Evolutionary conservation across 2,329 filamentous ascomycete species (phyloP).

Genomic region (Verticillium nonalfalfae): DNA sequence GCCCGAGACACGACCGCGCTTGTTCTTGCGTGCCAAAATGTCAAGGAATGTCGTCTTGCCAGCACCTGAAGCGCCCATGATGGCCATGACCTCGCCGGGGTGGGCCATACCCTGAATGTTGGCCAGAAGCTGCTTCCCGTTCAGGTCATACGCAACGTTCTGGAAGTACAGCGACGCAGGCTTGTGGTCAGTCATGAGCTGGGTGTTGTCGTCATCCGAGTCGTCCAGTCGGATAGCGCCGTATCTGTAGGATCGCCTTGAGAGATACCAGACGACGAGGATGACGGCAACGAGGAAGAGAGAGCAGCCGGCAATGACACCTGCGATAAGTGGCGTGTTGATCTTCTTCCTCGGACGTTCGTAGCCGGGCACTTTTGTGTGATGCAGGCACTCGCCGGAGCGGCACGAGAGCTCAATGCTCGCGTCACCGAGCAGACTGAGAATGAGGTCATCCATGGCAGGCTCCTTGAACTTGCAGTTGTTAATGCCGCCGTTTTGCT

Average conservation of each 20-base stretch:
- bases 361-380: conserved; percentile 90
- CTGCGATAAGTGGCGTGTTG: conserved; percentile 93
- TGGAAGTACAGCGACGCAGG: conserved; percentile 85
- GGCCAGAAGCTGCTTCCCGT: conserved; percentile 78
- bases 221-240: conserved; percentile 80
- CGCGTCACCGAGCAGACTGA: conserved; percentile 80
- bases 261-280: conserved; percentile 79
- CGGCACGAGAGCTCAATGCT: conserved; percentile 80
- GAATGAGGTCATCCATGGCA: conserved; percentile 86
- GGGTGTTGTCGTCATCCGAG: conserved; percentile 79
- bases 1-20: conserved; percentile 71
- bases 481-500: conserved; percentile 55
- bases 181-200: conserved; percentile 84
- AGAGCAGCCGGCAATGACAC: conserved; percentile 79
- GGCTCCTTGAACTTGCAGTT: conserved; percentile 84
- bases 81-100: conserved; percentile 91
- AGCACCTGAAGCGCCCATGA: conserved; percentile 97
- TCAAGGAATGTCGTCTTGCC: conserved; percentile 97
- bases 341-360: conserved; percentile 84
- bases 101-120: conserved; percentile 81
- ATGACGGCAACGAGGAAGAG: conserved; percentile 88
- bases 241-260: conserved; percentile 63
- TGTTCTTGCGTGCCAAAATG: conserved; percentile 94
- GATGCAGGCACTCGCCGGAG: conserved; percentile 87
- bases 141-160: conserved; percentile 78